Conservation (phyloP, 2,329 filamentous ascomycete species). For the Colletotrichum sp. region DNA sequence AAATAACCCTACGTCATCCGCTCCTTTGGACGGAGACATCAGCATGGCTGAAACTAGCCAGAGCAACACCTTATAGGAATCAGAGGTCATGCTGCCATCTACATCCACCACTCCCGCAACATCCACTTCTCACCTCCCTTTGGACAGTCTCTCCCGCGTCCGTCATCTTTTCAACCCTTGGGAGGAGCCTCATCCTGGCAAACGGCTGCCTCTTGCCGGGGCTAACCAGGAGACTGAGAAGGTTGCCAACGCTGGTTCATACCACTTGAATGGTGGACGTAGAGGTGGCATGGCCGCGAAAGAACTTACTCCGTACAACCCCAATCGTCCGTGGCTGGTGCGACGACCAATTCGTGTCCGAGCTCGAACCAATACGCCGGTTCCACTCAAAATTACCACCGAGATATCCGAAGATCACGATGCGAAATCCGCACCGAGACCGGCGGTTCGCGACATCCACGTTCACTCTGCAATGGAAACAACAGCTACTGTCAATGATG, state of each 20-base stretch:
- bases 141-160: constrained; percentile 21
- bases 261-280: constrained; percentile 15
- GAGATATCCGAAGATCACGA: constrained; percentile 17
- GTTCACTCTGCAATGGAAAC: neutral
- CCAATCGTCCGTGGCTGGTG: constrained; percentile 24
- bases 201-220: constrained; percentile 38
- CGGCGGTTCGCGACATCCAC: constrained; percentile 20
- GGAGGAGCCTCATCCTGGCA: constrained; percentile 53
- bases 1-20: constrained; percentile 49
- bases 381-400: constrained; percentile 33
- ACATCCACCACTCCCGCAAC: constrained; percentile 36
- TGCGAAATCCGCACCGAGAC: constrained; percentile 15
- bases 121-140: constrained; percentile 21
- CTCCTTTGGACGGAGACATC: constrained; percentile 40
- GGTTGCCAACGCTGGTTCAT: constrained; percentile 4
- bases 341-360: constrained; percentile 27
- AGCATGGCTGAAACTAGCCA: constrained; percentile 38
- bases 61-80: constrained; percentile 58
- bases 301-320: constrained; percentile 33
- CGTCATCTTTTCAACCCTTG: constrained; percentile 30
- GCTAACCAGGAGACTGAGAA: constrained; percentile 25
- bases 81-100: constrained; percentile 60
- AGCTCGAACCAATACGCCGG: constrained; percentile 29
- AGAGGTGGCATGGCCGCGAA: constrained; percentile 56
- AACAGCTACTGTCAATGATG: neutral